Percentiles rank a stretch among this genome's conserved stretches.
These are phyloP conservation scores for Botrytis aclada DNA, from an alignment of 2,329 filamentous ascomycete genomes.

Conservation along the genomic window DNA sequence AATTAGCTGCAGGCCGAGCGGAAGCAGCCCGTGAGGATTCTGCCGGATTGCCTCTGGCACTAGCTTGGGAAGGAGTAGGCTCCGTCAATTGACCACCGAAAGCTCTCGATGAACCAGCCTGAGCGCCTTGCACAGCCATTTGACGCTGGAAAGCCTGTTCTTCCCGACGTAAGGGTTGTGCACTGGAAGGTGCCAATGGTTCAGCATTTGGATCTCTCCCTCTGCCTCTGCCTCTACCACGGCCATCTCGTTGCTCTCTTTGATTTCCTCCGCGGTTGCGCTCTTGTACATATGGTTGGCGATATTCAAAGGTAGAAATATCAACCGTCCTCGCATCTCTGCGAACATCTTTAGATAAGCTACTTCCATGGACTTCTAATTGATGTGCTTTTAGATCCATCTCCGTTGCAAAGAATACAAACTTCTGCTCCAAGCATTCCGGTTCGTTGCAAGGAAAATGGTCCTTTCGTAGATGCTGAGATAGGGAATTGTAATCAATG, in stretches of 20 bases:
- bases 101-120: constrained; percentile 72
- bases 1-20: constrained; percentile 23
- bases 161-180: constrained; percentile 77
- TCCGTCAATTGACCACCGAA: constrained; percentile 79
- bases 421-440: constrained; percentile 95
- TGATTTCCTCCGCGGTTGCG: constrained; percentile 47
- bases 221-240: constrained; percentile 62
- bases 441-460: constrained; percentile 82
- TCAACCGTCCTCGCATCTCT: constrained; percentile 83
- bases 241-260: constrained; percentile 41
- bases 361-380: constrained; percentile 74
- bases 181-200: constrained; percentile 69
- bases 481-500: constrained; percentile 79
- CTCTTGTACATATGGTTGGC: constrained; percentile 65
- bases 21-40: constrained; percentile 20
- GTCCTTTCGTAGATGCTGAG: constrained; percentile 81
- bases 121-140: constrained; percentile 84
- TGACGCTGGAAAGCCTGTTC: constrained; percentile 90
- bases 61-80: constrained; percentile 42
- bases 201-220: constrained; percentile 88
- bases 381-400: constrained; percentile 95
- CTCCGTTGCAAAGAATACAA: constrained; percentile 92
- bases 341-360: constrained; percentile 76
- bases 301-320: constrained; percentile 79
- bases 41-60: constrained; percentile 16